Base-by-base conservation (phyloP, 495 filamentous ascomycete species). In the Penicillium canescens region DNA sequence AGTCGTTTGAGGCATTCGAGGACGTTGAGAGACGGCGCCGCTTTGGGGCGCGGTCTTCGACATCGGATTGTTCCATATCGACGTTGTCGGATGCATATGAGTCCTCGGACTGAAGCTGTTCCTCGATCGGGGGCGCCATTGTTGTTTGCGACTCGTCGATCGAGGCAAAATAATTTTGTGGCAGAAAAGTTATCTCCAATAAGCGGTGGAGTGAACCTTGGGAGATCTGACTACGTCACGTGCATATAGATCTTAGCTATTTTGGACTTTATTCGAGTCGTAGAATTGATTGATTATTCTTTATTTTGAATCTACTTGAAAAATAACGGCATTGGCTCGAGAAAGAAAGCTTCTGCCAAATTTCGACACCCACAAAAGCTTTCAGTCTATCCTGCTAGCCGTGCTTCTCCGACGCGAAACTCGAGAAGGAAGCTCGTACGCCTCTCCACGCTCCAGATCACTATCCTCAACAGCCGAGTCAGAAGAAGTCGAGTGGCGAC, bases 21-120 rank as follows among this genome's bases (percentile, higher is more conserved):
- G 73, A 75, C 43, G 68, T 63, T 21, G 75, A 78, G 48, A 76
- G 64, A 46, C 75, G 73, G 53, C 75, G 68, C 21, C 75, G 61
- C 55, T 78, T 78, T 38, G 72, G 59, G 3, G 72, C 59, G 46
- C 69, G 69, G 36, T 61, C 63, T 44, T 74, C 61, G 42, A 58
- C 26, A 21, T 69, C 60, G 20, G 47, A 13, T 31, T 67, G 54
- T 21, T 63, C 56, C 2, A 54, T 46, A 33, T 70, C 61, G 3
- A 64, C 68, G 6, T 45, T 33, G 37, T 69, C 55, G 28, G 60
- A 58, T 6, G 57, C 43, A 42, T 68, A 52, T 1, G 60, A 61
- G 26, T 66, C 58, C 33, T 72, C 62, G 13, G 56, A 58, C 41
- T 50, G 36, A 20, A 57, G 50, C 6, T 74, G 61, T 21, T 61